These are phyloP conservation scores for Quercus ilex DNA, from an alignment of 306 rosid genomes.

Conservation along the genomic window DNA sequence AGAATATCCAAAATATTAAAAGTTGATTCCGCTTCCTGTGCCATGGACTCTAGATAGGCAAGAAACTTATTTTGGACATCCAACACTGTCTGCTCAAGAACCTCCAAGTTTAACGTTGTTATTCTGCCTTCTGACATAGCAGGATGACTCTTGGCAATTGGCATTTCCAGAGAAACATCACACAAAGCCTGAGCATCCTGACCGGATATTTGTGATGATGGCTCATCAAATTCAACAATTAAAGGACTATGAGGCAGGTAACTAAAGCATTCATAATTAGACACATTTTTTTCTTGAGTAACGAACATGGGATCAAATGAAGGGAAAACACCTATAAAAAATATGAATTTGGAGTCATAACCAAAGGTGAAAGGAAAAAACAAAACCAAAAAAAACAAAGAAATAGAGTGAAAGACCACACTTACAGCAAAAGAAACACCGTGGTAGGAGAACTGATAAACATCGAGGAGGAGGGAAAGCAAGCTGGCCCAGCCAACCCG, in stretches of 20 bases:
- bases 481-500: constrained; percentile 3
- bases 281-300: background rate
- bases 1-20: constrained; percentile 7
- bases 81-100: background rate
- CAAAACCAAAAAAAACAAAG: background rate
- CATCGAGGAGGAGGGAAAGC: constrained; percentile 25
- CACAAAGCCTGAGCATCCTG: background rate
- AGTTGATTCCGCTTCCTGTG: background rate
- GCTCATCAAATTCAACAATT: background rate
- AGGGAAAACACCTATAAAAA: constrained; percentile 18
- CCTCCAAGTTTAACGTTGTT: background rate
- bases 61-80: constrained; percentile 9
- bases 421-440: constrained; percentile 20
- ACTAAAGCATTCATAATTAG: background rate
- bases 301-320: constrained; percentile 7
- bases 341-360: background rate
- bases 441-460: constrained; percentile 1
- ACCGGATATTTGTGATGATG: background rate
- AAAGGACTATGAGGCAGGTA: background rate
- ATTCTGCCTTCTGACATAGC: background rate
- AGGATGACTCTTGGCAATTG: background rate
- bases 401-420: background rate
- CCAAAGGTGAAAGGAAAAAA: background rate
- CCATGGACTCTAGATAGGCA: constrained; percentile 11
- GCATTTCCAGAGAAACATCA: constrained; percentile 7